phyloP scores from a whole-genome alignment of 1,284 basidiomycete genomes.

The Chalciporus sp. region DNA sequence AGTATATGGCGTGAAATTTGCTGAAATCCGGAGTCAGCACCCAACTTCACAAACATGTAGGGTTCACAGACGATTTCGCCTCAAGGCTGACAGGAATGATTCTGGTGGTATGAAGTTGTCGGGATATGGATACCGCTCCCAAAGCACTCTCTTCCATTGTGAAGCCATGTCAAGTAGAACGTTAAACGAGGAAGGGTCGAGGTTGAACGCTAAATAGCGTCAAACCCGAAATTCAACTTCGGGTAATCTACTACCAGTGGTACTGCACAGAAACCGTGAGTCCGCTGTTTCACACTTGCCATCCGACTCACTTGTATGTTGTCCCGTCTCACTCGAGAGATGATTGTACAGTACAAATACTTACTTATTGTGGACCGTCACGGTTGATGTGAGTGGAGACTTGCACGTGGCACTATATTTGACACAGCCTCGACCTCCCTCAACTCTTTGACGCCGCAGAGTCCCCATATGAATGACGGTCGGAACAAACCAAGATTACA shows the following conservation, averaged over 20 bases:
- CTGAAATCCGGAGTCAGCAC: constrained; percentile 42
- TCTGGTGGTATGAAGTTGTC: constrained; percentile 88
- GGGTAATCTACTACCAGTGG: neutral
- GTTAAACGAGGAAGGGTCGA: neutral
- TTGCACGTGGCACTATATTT: neutral
- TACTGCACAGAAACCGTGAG: neutral
- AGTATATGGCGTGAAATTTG: constrained; percentile 74
- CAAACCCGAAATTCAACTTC: neutral
- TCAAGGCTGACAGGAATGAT: constrained; percentile 78
- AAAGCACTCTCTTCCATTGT: constrained; percentile 82
- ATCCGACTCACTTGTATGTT: neutral
- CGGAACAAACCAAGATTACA: constrained; percentile 5
- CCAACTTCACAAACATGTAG: constrained; percentile 6
- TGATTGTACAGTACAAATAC: neutral
- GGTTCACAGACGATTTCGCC: constrained; percentile 68
- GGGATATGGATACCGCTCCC: constrained; percentile 76
- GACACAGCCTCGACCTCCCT: neutral
- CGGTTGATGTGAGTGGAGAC: neutral
- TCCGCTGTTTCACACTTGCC: neutral
- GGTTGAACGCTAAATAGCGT: neutral
- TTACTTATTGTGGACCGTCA: too few relatives aligned
- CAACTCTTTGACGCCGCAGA: constrained; percentile 7
- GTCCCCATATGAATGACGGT: constrained; percentile 8
- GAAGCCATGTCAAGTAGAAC: constrained; percentile 4
- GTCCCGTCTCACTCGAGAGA: neutral